Evolutionary conservation across 768 basidiomycete species (phyloP).

Genomic region (Fomitopsis pulvina): DNA sequence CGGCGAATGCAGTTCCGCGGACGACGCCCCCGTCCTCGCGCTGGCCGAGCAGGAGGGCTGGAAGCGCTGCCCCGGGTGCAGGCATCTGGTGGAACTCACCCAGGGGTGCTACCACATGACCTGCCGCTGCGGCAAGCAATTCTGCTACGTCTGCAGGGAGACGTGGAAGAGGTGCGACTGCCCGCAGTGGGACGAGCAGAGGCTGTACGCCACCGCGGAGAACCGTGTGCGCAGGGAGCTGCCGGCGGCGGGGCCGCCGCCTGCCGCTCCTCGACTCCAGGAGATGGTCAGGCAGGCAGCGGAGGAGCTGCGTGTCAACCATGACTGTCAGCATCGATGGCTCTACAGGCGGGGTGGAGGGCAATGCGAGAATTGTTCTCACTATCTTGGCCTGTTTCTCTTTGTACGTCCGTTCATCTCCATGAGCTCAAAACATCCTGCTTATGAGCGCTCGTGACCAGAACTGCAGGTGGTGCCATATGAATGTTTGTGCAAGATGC

Average conservation of each 20-base stretch:
- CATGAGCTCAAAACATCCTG: neutral
- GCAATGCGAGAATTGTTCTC: slow-evolving; percentile 39
- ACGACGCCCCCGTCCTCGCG: slow-evolving; percentile 35
- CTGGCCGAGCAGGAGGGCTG: slow-evolving; percentile 36
- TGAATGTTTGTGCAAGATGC: slow-evolving; percentile 31
- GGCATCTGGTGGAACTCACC: slow-evolving; percentile 24
- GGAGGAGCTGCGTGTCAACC: slow-evolving; percentile 40
- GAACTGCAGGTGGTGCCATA: slow-evolving; percentile 28
- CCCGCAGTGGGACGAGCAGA: slow-evolving; percentile 55
- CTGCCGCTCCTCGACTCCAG: neutral
- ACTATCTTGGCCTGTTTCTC: slow-evolving; percentile 36
- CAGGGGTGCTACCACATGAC: slow-evolving; percentile 36
- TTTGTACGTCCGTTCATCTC: slow-evolving; percentile 33
- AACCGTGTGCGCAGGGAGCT: slow-evolving; percentile 33
- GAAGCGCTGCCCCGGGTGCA: slow-evolving; percentile 34
- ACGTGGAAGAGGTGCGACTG: slow-evolving; percentile 60
- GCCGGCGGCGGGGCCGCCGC: slow-evolving; percentile 3
- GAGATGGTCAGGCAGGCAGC: slow-evolving; percentile 25
- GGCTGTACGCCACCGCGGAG: slow-evolving; percentile 36
- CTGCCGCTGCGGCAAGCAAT: slow-evolving; percentile 33
- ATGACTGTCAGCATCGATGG: slow-evolving; percentile 49
- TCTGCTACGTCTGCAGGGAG: slow-evolving; percentile 50
- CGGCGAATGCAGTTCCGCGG: slow-evolving; percentile 29
- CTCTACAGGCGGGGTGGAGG: slow-evolving; percentile 35
- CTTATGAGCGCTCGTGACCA: slow-evolving; percentile 5